A percentile compares a stretch with the other conserved stretches of the same genome.
Evolutionary conservation across 768 basidiomycete genomes (phyloP).

Genomic region (Hypholoma fasciculare): DNA sequence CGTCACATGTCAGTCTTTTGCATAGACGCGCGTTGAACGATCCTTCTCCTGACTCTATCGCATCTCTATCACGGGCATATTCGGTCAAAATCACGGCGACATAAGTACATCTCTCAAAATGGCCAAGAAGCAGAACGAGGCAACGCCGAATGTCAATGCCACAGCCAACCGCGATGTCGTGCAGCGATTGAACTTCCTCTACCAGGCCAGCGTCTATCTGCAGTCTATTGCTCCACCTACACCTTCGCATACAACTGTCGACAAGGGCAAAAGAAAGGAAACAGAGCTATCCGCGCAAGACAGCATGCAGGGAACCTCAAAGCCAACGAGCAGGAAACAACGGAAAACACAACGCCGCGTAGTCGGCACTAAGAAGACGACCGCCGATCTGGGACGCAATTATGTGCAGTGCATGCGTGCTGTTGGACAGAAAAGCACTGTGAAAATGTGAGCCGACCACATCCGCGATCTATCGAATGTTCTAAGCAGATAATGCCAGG

Average conservation of each 20-base stretch:
- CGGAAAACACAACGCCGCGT: slow-evolving; percentile 21
- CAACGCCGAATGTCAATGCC: slow-evolving; percentile 54
- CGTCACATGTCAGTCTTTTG: too few species aligned
- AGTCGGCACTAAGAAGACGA: slow-evolving; percentile 28
- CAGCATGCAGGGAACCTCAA: slow-evolving; percentile 5
- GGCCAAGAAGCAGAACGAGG: slow-evolving; percentile 69
- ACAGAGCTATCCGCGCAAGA: background rate
- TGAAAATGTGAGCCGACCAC: slow-evolving; percentile 60
- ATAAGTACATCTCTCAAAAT: slow-evolving; percentile 31
- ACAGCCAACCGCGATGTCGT: slow-evolving; percentile 73
- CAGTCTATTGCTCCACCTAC: slow-evolving; percentile 30
- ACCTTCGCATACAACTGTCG: background rate
- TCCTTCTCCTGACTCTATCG: too few species aligned
- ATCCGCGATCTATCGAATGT: background rate
- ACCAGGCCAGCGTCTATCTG: slow-evolving; percentile 75
- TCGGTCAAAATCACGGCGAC: too few species aligned
- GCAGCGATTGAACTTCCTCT: slow-evolving; percentile 84
- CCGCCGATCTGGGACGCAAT: slow-evolving; percentile 58
- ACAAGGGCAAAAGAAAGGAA: background rate
- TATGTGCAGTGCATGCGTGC: slow-evolving; percentile 67
- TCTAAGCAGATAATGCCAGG: slow-evolving; percentile 34
- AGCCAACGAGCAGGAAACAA: background rate
- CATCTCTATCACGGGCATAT: too few species aligned
- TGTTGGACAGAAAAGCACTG: slow-evolving; percentile 75
- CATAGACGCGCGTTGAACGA: too few species aligned